Evolutionary conservation across 108 stramenopile species (phyloP).

Genomic region (Stephanodiscus triporus): DNA sequence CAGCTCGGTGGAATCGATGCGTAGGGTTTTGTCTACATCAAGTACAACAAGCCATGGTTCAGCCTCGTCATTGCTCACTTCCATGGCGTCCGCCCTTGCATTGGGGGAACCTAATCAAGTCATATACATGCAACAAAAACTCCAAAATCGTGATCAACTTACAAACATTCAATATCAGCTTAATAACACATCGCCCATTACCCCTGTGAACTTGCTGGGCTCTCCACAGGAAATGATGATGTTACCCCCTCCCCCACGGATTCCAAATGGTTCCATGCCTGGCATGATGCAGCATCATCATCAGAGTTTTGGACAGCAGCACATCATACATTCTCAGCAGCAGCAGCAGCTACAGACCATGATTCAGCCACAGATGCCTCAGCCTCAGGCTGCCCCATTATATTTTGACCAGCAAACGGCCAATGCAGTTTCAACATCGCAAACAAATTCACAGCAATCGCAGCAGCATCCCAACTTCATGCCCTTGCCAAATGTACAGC

Average conservation of each 20-base stretch:
- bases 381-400: constrained; percentile 5
- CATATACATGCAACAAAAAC: constrained; percentile 42
- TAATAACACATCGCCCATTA: constrained; percentile 61
- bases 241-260: constrained; percentile 68
- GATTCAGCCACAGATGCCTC: neutral
- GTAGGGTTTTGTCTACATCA: constrained; percentile 37
- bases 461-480: neutral
- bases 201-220: constrained; percentile 71
- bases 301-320: constrained; percentile 27
- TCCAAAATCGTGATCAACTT: constrained; percentile 25
- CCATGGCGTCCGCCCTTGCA: constrained; percentile 57
- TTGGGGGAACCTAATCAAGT: constrained; percentile 56
- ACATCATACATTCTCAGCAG: constrained; percentile 12
- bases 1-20: constrained; percentile 38
- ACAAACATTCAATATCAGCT: constrained; percentile 11
- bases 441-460: neutral
- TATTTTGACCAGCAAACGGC: neutral
- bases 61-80: constrained; percentile 53
- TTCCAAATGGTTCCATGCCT: constrained; percentile 26
- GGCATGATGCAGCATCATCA: constrained; percentile 4
- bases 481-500: neutral
- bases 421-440: constrained; percentile 16
- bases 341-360: constrained; percentile 4
- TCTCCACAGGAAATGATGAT: constrained; percentile 69
- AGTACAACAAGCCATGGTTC: constrained; percentile 22